Evolutionary conservation across 768 basidiomycete genomes (phyloP).

Genomic region (Gymnopilus junonius): DNA sequence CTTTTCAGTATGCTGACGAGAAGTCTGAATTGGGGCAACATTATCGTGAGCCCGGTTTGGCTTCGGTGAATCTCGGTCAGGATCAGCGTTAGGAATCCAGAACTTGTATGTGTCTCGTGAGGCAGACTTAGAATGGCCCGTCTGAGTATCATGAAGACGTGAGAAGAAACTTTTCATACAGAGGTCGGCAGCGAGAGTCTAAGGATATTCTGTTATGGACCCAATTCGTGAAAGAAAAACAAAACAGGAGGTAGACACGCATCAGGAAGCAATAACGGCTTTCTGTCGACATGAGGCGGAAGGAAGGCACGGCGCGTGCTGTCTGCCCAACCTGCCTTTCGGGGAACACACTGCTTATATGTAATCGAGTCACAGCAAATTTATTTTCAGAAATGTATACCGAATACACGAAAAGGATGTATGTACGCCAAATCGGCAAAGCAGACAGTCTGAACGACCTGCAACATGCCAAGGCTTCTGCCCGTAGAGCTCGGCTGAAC

Average conservation of each 20-base stretch:
- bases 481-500: slow-evolving; percentile 25
- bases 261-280: slow-evolving; percentile 32
- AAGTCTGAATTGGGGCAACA: slow-evolving; percentile 22
- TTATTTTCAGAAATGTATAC: not conserved
- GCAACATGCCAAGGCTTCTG: slow-evolving; percentile 21
- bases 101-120: slow-evolving; percentile 41
- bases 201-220: slow-evolving; percentile 26
- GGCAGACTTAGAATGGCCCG: slow-evolving; percentile 44
- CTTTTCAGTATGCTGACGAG: slow-evolving; percentile 31
- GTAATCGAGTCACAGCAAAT: slow-evolving; percentile 8
- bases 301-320: slow-evolving; percentile 28
- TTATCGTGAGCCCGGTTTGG: slow-evolving; percentile 25
- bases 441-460: slow-evolving; percentile 16
- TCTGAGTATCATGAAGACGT: slow-evolving; percentile 48
- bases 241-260: slow-evolving; percentile 27
- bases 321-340: slow-evolving; percentile 31
- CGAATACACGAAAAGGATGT: not conserved
- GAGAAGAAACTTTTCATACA: slow-evolving; percentile 59
- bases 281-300: slow-evolving; percentile 67
- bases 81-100: slow-evolving; percentile 35
- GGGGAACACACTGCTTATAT: slow-evolving; percentile 31
- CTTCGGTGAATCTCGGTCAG: slow-evolving; percentile 32
- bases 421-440: slow-evolving; percentile 33
- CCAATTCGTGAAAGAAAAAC: slow-evolving; percentile 25
- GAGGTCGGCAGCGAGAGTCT: slow-evolving; percentile 26